Evolutionary conservation across 164 flowering plant genomes (phyloP), one percentile per base, ranked within the genome.

Genomic region (Aristolochia contorta): DNA sequence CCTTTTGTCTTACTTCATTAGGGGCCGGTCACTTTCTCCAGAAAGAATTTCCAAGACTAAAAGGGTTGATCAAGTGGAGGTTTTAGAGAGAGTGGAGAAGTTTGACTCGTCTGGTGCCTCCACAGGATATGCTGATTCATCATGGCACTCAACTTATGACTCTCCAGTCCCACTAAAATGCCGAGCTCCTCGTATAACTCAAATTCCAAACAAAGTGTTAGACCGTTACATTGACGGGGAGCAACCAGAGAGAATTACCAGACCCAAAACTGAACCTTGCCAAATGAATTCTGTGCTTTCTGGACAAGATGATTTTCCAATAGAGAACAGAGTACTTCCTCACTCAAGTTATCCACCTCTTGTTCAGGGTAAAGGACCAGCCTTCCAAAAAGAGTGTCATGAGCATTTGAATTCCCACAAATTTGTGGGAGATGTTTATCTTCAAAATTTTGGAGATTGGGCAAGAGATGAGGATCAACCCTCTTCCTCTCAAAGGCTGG

Each of bases 151-250:
- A 59, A 80, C 88, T 23, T 52, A 59, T 33, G 65, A 80, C 69
- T 81, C 92, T 33, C 72, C 68, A 23, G 54, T 63, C 21, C 65
- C 77, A 30, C 59, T 71, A 33, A 65, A 47, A 59, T 65, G 70
- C 23, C 63, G 64, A 32, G 65, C 74, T 19, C 46, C 65, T 49
- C 66, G 52, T 24, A 64, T 66, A n/a, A 79, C 80, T 54, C 77
- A 74, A 67, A 75, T 66, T 54, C 79, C 90, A 23, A 78, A 57
- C 66, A 81, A 75, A 55, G 72, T 84, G 47, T 62, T 94, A 48
- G 99, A 94, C 68, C 94, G 85, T 10, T 94, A 85, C 71, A 87
- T 94, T 68, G 99, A 89, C 74, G 97, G 96, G 18, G 99, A 94
- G 67, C 82, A 80, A 24, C 72, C 73, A 45, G 91, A 83, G 60